Evolutionary conservation across 129 eudicot species (phyloP).

Genomic region (Chrysanthemum lavandulifolium): DNA sequence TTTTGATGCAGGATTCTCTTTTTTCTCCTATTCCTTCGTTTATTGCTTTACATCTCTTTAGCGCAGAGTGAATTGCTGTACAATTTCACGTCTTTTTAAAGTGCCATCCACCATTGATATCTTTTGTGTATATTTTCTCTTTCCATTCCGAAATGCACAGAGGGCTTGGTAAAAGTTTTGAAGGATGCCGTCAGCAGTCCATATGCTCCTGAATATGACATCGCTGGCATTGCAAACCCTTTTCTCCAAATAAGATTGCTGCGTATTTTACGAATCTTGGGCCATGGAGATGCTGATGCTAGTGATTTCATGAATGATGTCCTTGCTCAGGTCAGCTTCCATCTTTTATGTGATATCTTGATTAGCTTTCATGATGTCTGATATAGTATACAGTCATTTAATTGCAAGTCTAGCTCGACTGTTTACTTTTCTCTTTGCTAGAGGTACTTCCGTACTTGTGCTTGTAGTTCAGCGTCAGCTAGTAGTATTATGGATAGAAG

Average conservation of each 20-base stretch:
- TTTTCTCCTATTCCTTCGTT: too few relatives aligned
- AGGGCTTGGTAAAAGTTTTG: slow-evolving; percentile 74
- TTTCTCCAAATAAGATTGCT: slow-evolving; percentile 91
- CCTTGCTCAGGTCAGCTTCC: slow-evolving; percentile 77
- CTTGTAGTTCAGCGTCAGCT: slow-evolving; percentile 5
- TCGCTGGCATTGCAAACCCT: slow-evolving; percentile 94
- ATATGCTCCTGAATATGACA: slow-evolving; percentile 94
- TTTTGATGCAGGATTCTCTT: too few relatives aligned
- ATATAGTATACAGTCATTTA: slow-evolving; percentile 9
- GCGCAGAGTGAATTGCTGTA: too few relatives aligned
- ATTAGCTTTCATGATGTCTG: slow-evolving; percentile 4
- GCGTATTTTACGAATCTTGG: slow-evolving; percentile 76
- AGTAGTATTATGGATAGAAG: slow-evolving; percentile 11
- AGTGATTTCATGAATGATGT: slow-evolving; percentile 96
- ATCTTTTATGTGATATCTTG: slow-evolving; percentile 19
- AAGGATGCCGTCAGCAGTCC: slow-evolving; percentile 97
- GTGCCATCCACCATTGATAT: neutral
- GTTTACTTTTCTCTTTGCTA: neutral
- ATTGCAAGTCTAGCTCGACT: slow-evolving; percentile 13
- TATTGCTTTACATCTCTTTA: too few relatives aligned
- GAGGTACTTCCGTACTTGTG: slow-evolving; percentile 19
- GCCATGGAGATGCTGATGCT: slow-evolving; percentile 97
- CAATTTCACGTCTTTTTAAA: too few relatives aligned
- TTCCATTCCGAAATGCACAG: slow-evolving; percentile 76
- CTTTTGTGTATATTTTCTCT: neutral